Base-by-base conservation (phyloP, 2,329 filamentous ascomycete genomes). In the Cladophialophora carrionii region DNA sequence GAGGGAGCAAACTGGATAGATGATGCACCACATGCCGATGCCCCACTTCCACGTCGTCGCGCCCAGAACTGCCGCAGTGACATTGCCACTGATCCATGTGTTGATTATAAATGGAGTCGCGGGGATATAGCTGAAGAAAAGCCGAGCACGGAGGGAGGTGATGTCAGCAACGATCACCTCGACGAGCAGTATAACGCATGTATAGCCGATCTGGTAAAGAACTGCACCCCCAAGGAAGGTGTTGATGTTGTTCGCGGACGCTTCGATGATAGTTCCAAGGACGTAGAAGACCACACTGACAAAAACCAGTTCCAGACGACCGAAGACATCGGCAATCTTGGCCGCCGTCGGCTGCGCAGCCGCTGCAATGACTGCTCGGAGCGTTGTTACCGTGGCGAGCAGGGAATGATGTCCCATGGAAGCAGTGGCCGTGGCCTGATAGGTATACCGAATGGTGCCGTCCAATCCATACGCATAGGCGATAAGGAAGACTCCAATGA, bases 51-150 rank as follows among this genome's bases (percentile, higher is more conserved):
- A 89, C 1, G 78, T 81, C 0, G 83, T 84, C 1, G 72, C 73
- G 0, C 63, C 70, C 22, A 88, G 71, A 0, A 88, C 83, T 0
- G 83, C 79, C 0, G 74, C 72, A 0, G 84, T 81, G 57, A 89
- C 76, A 66, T 85, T 82, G 22, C 86, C 87, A 66, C 84, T 84
- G 14, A 88, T 80, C 86, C 86, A 89, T 0, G 86, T 86, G 71
- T 88, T 88, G 73, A 86, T 78, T 52, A 88, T 72, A 70, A 86
- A 87, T 0, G 86, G 86, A 2, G 82, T 73, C 0, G 84, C 83
- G 0, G 85, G 85, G n/a, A 89, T 77, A 71, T 87, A 89, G 55
- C 84, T 87, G 78, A 88, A 89, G 70, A 89, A 78, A 8, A 89
- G 78, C 72, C 87, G 85, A 10, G 85, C 80, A 14, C 86, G 83